phyloP scores from a whole-genome alignment of 805 yeast species.

The Danielozyma ontarioensis region DNA sequence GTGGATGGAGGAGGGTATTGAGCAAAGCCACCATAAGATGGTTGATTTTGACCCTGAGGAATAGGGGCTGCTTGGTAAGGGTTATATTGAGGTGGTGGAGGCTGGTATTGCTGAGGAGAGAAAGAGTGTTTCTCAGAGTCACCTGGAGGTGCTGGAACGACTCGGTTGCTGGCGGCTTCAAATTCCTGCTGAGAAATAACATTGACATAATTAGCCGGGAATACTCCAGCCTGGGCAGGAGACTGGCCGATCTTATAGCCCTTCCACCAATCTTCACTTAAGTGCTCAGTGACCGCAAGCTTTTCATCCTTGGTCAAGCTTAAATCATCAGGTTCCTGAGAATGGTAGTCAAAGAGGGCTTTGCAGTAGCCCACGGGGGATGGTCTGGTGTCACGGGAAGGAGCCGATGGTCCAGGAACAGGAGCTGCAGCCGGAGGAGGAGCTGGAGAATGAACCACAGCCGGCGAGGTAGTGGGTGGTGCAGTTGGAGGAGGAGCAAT shows the following conservation, averaged over 20 bases:
- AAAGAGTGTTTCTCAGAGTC: constrained; percentile 7
- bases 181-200: constrained; percentile 32
- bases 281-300: constrained; percentile 63
- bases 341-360: constrained; percentile 69
- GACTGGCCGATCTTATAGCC: constrained; percentile 46
- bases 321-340: constrained; percentile 76
- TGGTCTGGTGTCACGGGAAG: constrained; percentile 7
- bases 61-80: constrained; percentile 4
- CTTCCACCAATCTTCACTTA: constrained; percentile 88
- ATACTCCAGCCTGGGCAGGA: constrained; percentile 61
- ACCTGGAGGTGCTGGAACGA: constrained; percentile 8
- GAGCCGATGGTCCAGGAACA: constrained; percentile 2
- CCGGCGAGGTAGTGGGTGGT: constrained; percentile 13
- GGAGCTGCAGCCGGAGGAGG: not conserved
- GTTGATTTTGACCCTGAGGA: constrained; percentile 20
- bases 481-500: constrained; percentile 15
- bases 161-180: constrained; percentile 2
- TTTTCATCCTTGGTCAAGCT: constrained; percentile 60
- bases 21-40: constrained; percentile 30
- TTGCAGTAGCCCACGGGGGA: constrained; percentile 39
- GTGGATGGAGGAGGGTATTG: constrained; percentile 52
- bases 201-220: constrained; percentile 83
- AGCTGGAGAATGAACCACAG: constrained; percentile 1
- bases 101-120: constrained; percentile 2
- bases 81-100: constrained; percentile 13